Base-by-base conservation (phyloP, 2,329 filamentous ascomycete species). In the Epicoccum nigrum region DNA sequence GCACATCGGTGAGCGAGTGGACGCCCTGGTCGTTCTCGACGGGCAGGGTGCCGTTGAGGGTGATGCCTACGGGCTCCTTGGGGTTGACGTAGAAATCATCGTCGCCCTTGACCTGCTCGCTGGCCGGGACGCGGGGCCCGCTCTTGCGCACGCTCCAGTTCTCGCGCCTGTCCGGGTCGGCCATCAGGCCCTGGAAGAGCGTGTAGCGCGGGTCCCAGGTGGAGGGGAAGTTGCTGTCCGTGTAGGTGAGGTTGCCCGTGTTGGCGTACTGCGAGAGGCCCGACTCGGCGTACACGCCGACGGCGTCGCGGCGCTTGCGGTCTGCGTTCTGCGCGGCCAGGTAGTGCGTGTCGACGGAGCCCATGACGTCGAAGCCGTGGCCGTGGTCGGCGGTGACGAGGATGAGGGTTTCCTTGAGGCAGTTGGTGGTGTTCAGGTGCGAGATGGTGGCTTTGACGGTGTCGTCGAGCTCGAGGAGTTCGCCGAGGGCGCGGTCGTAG, bases 191-290 rank as follows among this genome's bases (percentile, higher is more conserved):
- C 32, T 85, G 82, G 48, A 88, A 89, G 42, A 95, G 84, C 51
- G 88, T 88, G 75, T 93, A 94, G 25, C 90, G 83, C 12, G 90
- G 90, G 69, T 90, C 87, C 90, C 90, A 94, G 78, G 90, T 91
- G 56, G 83, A 79, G 16, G 90, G 90, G 80, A 94, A 95, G 76
- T 89, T 83, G 43, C 87, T 87, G 17, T 89, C 88, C 62, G 81
- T 82, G 78, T 93, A 93, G 50, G 76, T 76, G 6, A 85, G 72
- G 51, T 79, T 76, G 42, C 83, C 83, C 2, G 81, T 77, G 58
- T 88, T 80, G 53, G 82, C 81, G 80, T 95, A 95, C 72, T 92
- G 87, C 0, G 86, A 89, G 9, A 87, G 77, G 16, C 90, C 90
- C 0, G 89, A 89, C 63, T 86, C 79, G 59, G 84, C 77, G 77